Evolutionary conservation across 768 basidiomycete genomes (phyloP).

Genomic region (Russula dissimulans): DNA sequence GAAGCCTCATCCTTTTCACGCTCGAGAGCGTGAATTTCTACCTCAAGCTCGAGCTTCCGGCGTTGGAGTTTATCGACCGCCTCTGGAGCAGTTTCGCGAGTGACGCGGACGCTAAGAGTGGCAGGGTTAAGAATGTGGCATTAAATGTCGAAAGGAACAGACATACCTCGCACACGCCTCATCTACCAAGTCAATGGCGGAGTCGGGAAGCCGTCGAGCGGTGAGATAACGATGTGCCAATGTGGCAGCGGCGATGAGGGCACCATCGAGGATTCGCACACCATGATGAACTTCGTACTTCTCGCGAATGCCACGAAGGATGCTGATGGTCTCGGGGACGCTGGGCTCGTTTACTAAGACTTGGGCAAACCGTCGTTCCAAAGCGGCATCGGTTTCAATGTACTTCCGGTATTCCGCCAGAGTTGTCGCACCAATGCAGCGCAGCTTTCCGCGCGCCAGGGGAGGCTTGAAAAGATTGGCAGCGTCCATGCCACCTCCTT

Average conservation of each 20-base stretch:
- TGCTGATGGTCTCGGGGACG: slow-evolving; percentile 85
- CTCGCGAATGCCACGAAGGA: slow-evolving; percentile 88
- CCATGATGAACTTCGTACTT: slow-evolving; percentile 87
- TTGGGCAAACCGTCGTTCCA: slow-evolving; percentile 89
- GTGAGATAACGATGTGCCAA: slow-evolving; percentile 92
- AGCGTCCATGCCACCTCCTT: slow-evolving; percentile 90
- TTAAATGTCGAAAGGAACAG: not conserved
- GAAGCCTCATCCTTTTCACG: slow-evolving; percentile 86
- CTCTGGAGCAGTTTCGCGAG: slow-evolving; percentile 91
- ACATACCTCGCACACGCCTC: slow-evolving; percentile 82
- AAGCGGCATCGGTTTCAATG: slow-evolving; percentile 86
- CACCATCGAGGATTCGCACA: slow-evolving; percentile 79
- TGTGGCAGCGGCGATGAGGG: slow-evolving; percentile 82
- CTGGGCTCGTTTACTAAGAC: slow-evolving; percentile 87
- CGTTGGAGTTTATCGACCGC: slow-evolving; percentile 87
- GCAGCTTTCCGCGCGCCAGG: slow-evolving; percentile 72
- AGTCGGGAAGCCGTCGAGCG: slow-evolving; percentile 66
- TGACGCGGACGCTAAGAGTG: slow-evolving; percentile 66
- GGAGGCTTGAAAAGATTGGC: slow-evolving; percentile 89
- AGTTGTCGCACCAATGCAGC: slow-evolving; percentile 85
- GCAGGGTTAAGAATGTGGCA: slow-evolving; percentile 4
- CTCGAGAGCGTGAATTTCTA: slow-evolving; percentile 91
- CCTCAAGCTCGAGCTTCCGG: slow-evolving; percentile 80
- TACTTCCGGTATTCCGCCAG: slow-evolving; percentile 87
- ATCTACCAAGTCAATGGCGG: slow-evolving; percentile 87